Conservation (phyloP, 257 asterid species). For the Ocimum tenuiflorum region DNA sequence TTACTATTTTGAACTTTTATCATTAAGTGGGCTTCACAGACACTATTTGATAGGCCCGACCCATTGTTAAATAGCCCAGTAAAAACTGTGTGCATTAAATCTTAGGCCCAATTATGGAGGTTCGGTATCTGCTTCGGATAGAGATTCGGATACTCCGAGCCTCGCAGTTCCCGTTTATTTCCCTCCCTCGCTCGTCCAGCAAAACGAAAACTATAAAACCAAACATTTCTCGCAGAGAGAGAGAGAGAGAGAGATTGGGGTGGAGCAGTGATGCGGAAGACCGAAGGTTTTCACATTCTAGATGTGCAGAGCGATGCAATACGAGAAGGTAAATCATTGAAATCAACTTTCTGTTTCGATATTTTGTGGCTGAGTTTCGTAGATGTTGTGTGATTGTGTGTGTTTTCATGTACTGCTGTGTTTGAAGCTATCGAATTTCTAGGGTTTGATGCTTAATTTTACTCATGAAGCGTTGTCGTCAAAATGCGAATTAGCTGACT, state of each 20-base stretch:
- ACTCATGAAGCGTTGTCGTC: background rate
- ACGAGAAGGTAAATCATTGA: conserved; percentile 30
- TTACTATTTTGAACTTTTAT: too few relatives aligned
- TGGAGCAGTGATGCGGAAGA: conserved; percentile 23
- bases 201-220: background rate
- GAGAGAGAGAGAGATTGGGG: background rate
- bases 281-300: conserved; percentile 23
- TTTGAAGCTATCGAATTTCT: background rate
- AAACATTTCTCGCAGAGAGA: background rate
- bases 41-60: too few relatives aligned
- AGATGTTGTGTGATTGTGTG: background rate
- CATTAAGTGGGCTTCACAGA: too few relatives aligned
- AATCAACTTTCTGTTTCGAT: background rate
- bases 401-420: background rate
- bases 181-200: conserved; percentile 7
- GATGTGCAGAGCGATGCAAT: conserved; percentile 24
- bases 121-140: conserved; percentile 1
- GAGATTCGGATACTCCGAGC: background rate
- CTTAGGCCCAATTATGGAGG: background rate
- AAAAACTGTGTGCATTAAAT: background rate
- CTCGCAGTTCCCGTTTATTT: too few relatives aligned
- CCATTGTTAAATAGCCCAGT: background rate
- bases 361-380: background rate
- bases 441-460: conserved; percentile 7
- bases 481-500: background rate